A percentile compares a stretch with the other conserved stretches of the same genome.
phyloP scores from a whole-genome alignment of 805 yeast genomes.

The Kregervanrija delftensis region DNA sequence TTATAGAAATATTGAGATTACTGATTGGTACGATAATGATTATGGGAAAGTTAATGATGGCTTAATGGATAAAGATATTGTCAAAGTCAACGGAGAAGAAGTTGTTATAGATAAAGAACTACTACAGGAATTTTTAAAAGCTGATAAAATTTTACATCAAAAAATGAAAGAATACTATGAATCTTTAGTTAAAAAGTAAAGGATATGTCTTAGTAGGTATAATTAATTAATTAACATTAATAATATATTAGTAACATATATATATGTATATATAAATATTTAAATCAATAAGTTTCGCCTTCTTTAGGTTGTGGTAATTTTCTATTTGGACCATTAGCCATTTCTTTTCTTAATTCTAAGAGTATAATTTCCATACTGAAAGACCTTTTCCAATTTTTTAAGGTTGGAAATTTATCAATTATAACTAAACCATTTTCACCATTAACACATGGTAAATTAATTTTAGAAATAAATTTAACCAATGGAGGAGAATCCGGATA shows the following conservation, averaged over 20 bases:
- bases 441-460: constrained; percentile 91
- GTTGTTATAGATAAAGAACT: constrained; percentile 7
- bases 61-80: constrained; percentile 6
- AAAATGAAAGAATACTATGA: constrained; percentile 25
- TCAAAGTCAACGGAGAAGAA: constrained; percentile 7
- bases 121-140: constrained; percentile 24
- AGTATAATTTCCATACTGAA: constrained; percentile 91
- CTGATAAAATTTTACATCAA: constrained; percentile 24
- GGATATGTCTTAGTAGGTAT: background rate
- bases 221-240: background rate
- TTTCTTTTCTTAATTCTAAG: constrained; percentile 80
- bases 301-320: constrained; percentile 88
- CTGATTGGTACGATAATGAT: constrained; percentile 30
- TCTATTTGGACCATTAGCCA: constrained; percentile 80
- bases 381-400: constrained; percentile 82
- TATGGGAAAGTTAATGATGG: constrained; percentile 9
- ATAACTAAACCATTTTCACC: constrained; percentile 49
- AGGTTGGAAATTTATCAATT: constrained; percentile 50
- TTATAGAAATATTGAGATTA: constrained; percentile 32
- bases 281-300: constrained; percentile 48
- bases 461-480: constrained; percentile 72
- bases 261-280: background rate
- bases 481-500: constrained; percentile 90
- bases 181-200: background rate
- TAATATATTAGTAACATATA: background rate